phyloP scores from a whole-genome alignment of 2,329 filamentous ascomycete species.

The Phoma herbarum region DNA sequence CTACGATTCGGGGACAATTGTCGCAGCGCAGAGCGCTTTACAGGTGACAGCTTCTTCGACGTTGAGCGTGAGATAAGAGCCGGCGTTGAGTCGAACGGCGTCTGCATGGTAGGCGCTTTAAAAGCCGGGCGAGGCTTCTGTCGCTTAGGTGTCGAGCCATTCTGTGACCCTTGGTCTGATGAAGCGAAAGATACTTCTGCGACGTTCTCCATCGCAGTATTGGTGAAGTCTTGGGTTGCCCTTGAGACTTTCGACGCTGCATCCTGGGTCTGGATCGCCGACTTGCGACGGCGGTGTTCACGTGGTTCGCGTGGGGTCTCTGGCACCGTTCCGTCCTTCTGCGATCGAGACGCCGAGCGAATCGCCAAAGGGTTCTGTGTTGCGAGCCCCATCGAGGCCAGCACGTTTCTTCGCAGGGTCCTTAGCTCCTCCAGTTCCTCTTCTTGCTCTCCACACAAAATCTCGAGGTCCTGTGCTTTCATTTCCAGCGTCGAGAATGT shows the following conservation, averaged over 20 bases:
- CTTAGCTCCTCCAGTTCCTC: slow-evolving; percentile 40
- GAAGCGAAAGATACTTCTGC: slow-evolving; percentile 39
- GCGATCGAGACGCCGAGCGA: slow-evolving; percentile 23
- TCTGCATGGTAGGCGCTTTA: slow-evolving; percentile 42
- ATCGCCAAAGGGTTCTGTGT: slow-evolving; percentile 24
- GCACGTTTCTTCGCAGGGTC: slow-evolving; percentile 36
- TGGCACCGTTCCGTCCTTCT: slow-evolving; percentile 21
- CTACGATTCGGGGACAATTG: slow-evolving; percentile 48
- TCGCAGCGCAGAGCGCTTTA: slow-evolving; percentile 41
- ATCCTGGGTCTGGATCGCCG: slow-evolving; percentile 25
- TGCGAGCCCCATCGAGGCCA: slow-evolving; percentile 36
- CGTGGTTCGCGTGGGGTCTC: slow-evolving; percentile 24
- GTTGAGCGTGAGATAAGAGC: slow-evolving; percentile 20
- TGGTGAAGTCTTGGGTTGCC: slow-evolving; percentile 15
- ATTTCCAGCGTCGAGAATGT: slow-evolving; percentile 31
- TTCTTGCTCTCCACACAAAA: slow-evolving; percentile 41
- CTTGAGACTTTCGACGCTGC: slow-evolving; percentile 3
- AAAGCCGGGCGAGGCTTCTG: slow-evolving; percentile 46
- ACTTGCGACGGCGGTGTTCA: slow-evolving; percentile 39
- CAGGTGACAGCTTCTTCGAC: slow-evolving; percentile 30
- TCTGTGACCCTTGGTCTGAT: slow-evolving; percentile 25
- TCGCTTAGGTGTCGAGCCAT: slow-evolving; percentile 55
- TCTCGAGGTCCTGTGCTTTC: slow-evolving; percentile 37
- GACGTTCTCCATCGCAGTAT: slow-evolving; percentile 29
- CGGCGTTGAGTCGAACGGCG: slow-evolving; percentile 36